Conservation (phyloP, 305 asterid genomes). For the Nicotiana rustica region DNA sequence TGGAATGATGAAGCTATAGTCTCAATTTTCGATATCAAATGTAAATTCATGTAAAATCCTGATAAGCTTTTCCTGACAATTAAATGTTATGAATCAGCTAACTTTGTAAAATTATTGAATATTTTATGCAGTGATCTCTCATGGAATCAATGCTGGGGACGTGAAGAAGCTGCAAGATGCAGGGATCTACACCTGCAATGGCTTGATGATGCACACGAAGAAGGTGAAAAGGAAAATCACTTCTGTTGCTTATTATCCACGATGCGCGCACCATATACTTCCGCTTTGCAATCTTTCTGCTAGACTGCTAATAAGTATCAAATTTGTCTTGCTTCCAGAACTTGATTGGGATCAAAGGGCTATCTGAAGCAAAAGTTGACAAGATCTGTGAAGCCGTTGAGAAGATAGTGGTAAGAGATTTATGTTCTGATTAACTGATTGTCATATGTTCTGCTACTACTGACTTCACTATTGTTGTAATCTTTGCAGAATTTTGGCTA, state of each 20-base stretch:
- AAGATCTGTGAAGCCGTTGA: conserved; percentile 98
- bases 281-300: neutral
- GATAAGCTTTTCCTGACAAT: conserved; percentile 13
- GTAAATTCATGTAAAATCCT: neutral
- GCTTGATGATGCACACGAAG: conserved; percentile 98
- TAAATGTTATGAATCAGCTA: conserved; percentile 23
- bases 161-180: conserved; percentile 99
- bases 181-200: conserved; percentile 94
- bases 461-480: conserved; percentile 34
- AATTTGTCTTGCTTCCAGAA: conserved; percentile 45
- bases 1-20: conserved; percentile 4
- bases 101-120: conserved; percentile 12
- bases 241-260: neutral
- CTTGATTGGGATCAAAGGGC: conserved; percentile 96
- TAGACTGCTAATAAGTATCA: neutral
- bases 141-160: conserved; percentile 98
- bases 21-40: conserved; percentile 34
- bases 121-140: conserved; percentile 70
- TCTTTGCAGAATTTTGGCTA: conserved; percentile 81
- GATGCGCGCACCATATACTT: neutral
- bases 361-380: conserved; percentile 98
- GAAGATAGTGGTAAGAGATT: conserved; percentile 85
- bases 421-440: neutral
- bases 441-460: conserved; percentile 19
- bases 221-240: conserved; percentile 64